Conservation (phyloP, 805 yeast species). For the Kluyveromyces dobzhanskii region DNA sequence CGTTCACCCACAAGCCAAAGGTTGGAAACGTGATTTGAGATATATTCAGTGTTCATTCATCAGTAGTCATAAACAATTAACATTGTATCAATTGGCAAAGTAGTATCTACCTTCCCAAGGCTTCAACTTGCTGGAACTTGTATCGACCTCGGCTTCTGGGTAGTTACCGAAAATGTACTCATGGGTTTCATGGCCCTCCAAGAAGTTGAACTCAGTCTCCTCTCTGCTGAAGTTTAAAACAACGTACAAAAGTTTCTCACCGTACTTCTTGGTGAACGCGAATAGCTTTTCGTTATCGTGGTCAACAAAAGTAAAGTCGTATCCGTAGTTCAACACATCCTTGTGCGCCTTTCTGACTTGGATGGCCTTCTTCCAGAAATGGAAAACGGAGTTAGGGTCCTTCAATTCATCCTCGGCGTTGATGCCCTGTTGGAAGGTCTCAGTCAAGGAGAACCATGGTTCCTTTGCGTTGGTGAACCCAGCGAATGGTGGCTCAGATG, state of each 20-base stretch:
- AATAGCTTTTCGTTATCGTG: conserved; percentile 34
- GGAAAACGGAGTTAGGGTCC: conserved; percentile 38
- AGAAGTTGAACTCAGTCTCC: conserved; percentile 24
- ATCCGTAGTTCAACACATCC: conserved; percentile 39
- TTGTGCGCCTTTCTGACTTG: conserved; percentile 35
- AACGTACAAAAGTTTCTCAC: conserved; percentile 28
- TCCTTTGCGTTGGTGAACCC: conserved; percentile 36
- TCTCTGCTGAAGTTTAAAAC: conserved; percentile 36
- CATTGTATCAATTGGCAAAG: conserved; percentile 9
- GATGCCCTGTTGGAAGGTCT: conserved; percentile 26
- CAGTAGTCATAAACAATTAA: too few relatives aligned
- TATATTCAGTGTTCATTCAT: too few relatives aligned
- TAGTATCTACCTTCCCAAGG: conserved; percentile 41
- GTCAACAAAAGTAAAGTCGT: conserved; percentile 35
- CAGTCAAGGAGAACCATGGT: conserved; percentile 34
- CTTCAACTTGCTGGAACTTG: conserved; percentile 18
- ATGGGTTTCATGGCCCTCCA: conserved; percentile 23
- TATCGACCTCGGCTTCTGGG: conserved; percentile 12
- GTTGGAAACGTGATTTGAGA: too few relatives aligned
- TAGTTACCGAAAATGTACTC: conserved; percentile 30
- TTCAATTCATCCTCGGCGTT: conserved; percentile 39
- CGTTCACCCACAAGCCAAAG: too few relatives aligned
- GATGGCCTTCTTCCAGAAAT: conserved; percentile 38
- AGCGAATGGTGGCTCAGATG: conserved; percentile 28
- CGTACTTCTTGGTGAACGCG: conserved; percentile 32